These are phyloP conservation scores for Jacaranda mimosifolia DNA, from an alignment of 257 asterid species.

Conservation along the genomic window DNA sequence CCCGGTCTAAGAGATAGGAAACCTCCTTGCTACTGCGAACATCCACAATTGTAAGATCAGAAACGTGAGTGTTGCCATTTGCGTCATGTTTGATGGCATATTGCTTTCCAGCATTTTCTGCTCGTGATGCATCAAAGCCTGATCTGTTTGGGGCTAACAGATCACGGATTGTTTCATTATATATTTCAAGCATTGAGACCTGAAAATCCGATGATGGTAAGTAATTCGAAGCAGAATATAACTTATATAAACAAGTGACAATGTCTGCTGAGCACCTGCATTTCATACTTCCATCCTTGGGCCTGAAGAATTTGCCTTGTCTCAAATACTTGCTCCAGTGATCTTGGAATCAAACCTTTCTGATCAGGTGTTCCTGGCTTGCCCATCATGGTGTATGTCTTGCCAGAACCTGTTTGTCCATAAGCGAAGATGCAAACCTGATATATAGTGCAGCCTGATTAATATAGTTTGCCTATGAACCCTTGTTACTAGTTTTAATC, in stretches of 20 bases:
- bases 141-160: slow-evolving; percentile 70
- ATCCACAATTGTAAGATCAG: slow-evolving; percentile 83
- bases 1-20: slow-evolving; percentile 87
- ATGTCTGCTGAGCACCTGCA: slow-evolving; percentile 71
- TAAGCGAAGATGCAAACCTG: slow-evolving; percentile 98
- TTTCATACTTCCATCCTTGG: slow-evolving; percentile 98
- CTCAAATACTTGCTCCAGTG: slow-evolving; percentile 93
- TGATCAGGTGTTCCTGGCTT: slow-evolving; percentile 70
- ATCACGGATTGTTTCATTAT: slow-evolving; percentile 92
- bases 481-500: not conserved
- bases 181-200: slow-evolving; percentile 99
- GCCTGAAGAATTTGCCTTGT: slow-evolving; percentile 80
- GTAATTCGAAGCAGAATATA: slow-evolving; percentile 9
- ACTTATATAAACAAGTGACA: not conserved
- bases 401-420: slow-evolving; percentile 99
- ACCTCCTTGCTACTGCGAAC: slow-evolving; percentile 94
- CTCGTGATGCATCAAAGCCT: slow-evolving; percentile 62
- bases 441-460: slow-evolving; percentile 27
- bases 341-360: slow-evolving; percentile 92
- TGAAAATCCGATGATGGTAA: slow-evolving; percentile 29
- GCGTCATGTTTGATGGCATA: slow-evolving; percentile 85
- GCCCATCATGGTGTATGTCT: slow-evolving; percentile 99
- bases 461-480: slow-evolving; percentile 6
- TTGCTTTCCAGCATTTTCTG: slow-evolving; percentile 76
- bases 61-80: slow-evolving; percentile 81